These are phyloP conservation scores for Amphirosellinia nigrospora DNA, from an alignment of 495 filamentous ascomycete genomes.

Conservation along the genomic window DNA sequence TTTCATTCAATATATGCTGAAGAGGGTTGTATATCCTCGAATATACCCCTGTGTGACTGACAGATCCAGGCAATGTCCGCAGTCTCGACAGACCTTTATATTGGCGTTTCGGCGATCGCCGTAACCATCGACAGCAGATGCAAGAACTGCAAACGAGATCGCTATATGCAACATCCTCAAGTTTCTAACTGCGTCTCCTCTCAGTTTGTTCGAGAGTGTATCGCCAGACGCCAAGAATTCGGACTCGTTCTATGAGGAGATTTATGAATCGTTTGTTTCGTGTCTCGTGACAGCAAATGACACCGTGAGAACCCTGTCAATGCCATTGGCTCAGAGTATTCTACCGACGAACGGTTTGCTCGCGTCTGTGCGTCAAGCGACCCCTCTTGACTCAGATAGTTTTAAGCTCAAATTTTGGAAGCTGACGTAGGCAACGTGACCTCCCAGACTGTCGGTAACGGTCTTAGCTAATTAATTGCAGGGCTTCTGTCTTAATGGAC, in stretches of 20 bases:
- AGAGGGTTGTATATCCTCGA: slow-evolving; percentile 37
- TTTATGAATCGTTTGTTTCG: slow-evolving; percentile 56
- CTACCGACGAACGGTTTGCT: slow-evolving; percentile 49
- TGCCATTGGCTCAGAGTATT: slow-evolving; percentile 53
- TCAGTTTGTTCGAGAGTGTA: slow-evolving; percentile 51
- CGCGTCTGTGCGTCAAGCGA: slow-evolving; percentile 44
- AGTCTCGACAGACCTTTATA: slow-evolving; percentile 49
- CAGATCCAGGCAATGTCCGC: slow-evolving; percentile 45
- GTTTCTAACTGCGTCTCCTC: slow-evolving; percentile 59
- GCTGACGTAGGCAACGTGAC: slow-evolving; percentile 52
- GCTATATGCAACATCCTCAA: slow-evolving; percentile 56
- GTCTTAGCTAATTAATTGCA: slow-evolving; percentile 36
- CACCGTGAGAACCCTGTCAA: slow-evolving; percentile 51
- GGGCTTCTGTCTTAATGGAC: slow-evolving; percentile 56
- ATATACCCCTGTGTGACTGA: slow-evolving; percentile 29
- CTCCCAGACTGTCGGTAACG: slow-evolving; percentile 1
- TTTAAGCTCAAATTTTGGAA: slow-evolving; percentile 59
- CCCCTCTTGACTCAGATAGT: slow-evolving; percentile 45
- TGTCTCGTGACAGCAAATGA: slow-evolving; percentile 59
- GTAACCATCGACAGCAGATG: slow-evolving; percentile 43
- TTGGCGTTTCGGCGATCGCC: slow-evolving; percentile 46
- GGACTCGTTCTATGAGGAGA: slow-evolving; percentile 54
- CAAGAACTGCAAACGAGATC: slow-evolving; percentile 46
- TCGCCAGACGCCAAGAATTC: slow-evolving; percentile 45
- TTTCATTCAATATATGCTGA: slow-evolving; percentile 60